Base-by-base conservation (phyloP, 1,284 basidiomycete species). In the Cutaneotrichosporon sp. region DNA sequence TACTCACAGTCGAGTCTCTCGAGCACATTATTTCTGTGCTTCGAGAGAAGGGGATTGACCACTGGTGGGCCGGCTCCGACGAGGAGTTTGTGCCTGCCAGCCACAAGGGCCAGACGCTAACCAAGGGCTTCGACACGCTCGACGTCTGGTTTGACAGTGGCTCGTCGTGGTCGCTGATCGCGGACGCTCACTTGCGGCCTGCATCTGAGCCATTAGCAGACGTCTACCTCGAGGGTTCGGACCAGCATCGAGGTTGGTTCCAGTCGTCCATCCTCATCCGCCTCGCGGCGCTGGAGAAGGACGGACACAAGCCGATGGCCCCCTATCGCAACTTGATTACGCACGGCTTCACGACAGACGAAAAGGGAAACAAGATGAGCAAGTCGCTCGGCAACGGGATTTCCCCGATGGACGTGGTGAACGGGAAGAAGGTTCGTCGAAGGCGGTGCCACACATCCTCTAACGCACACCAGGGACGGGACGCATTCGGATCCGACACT, bases 121-220 rank as follows among this genome's bases (percentile, higher is more conserved):
- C 81, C 50, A 93, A 92, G 76, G 90, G 94, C 9, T 87, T 85
- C 2, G 97, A 99, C 75, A 99, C 95, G 0, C 91, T 99, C 85
- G 97, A 99, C 75, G 97, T 99, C 4, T 99, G 97, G 97, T 99
- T 99, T 71, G 97, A 99, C 81, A 95, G 92, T 71, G 97, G 97
- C 2, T 88, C 90, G 1, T 93, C 94, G 1, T 99, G 97, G 97
- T 87, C 91, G 1, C 85, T 92, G 79, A 82, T 97, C 34, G 72
- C 72, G 31, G 68, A 62, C 45, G 62, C 55, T 58, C 66, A 52
- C 29, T 57, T 65, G 3, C 64, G 67, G 6, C 49, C 70, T 67
- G 27, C 20, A 69, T 75, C 25, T 71, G 63, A 71, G n/a, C 74
- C 84, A 47, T 80, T 86, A 34, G 91, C 95, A 0, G 93, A 99